Evolutionary conservation across 345 rosid species (phyloP), one percentile per base, ranked within the genome.

Genomic region (Cardamine resedifolia): DNA sequence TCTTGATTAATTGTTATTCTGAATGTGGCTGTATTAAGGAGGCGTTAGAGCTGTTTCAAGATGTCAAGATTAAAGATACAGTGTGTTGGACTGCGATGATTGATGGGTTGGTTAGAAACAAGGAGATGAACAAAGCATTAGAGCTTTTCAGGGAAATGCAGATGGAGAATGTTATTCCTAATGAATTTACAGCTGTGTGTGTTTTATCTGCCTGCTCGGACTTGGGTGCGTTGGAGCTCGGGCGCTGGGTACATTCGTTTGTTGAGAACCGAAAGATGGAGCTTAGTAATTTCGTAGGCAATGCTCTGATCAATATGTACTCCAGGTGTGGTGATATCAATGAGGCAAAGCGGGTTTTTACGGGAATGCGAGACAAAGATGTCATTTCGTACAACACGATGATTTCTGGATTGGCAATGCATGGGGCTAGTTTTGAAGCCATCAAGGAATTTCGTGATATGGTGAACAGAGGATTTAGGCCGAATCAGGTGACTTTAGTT

Each of bases 51-150:
- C 27, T 80, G 16, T 88, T 88, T 39, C 52, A 38, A 71, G 64
- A 60, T 77, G 82, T 85, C 14, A 19, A 73, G 74, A 20, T 24
- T 18, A 85, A 82, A 77, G 95, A 88, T 73, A 82, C 85, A 0
- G 85, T 86, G 53, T 83, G 88, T 70, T 87, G 92, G 92, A 89
- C 90, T 2, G 86, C 86, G 4, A 82, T 87, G 90, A 87, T 87
- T 68, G 87, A 82, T 52, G 90, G 92, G 68, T 66, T 85, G 72
- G 86, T 82, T 33, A 76, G 79, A 78, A 84, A 84, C 82, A 82
- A 74, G 51, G 83, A 85, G 78, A 74, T 80, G 87, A 81, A 81
- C 75, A 78, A 67, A 75, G 96, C 89, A 14, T 73, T 87, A 73
- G 81, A 81, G 78, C 66, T 78, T 55, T 87, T 89, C 58, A 84